phyloP scores from a whole-genome alignment of 83 land plant genomes.

The Thuja plicata region DNA sequence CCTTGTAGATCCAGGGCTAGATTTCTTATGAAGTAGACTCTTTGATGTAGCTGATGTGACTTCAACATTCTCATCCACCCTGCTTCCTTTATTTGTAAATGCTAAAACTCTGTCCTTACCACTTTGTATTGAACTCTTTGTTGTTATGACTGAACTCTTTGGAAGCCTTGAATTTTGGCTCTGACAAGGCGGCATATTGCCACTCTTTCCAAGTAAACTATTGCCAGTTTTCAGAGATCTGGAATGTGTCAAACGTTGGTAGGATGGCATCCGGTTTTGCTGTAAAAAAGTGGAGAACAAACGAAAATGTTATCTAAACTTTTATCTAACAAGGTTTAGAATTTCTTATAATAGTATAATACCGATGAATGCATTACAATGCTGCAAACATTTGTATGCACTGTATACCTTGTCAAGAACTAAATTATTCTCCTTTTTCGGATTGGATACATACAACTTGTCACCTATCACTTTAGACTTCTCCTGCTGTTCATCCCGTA shows the following conservation, averaged over 20 bases:
- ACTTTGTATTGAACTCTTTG: conserved; percentile 3
- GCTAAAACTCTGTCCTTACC: background rate
- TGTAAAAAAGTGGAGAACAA: background rate
- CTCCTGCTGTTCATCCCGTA: background rate
- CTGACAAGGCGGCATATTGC: background rate
- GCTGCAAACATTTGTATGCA: background rate
- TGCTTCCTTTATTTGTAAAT: background rate
- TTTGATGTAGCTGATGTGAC: no score
- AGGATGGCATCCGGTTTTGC: background rate
- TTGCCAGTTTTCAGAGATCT: background rate
- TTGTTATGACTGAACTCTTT: background rate
- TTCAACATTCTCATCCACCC: background rate
- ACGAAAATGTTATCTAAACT: background rate
- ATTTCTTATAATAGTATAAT: background rate
- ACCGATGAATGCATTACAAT: background rate
- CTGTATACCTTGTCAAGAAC: background rate
- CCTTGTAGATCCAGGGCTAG: background rate
- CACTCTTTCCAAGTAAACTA: background rate
- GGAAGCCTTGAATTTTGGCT: background rate
- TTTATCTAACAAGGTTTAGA: background rate
- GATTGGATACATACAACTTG: background rate
- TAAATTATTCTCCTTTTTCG: background rate
- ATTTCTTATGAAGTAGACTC: background rate
- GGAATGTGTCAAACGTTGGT: background rate
- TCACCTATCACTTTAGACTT: background rate